Evolutionary conservation across 495 filamentous ascomycete species (phyloP).

Genomic region (Barbatosphaeria neglecta): DNA sequence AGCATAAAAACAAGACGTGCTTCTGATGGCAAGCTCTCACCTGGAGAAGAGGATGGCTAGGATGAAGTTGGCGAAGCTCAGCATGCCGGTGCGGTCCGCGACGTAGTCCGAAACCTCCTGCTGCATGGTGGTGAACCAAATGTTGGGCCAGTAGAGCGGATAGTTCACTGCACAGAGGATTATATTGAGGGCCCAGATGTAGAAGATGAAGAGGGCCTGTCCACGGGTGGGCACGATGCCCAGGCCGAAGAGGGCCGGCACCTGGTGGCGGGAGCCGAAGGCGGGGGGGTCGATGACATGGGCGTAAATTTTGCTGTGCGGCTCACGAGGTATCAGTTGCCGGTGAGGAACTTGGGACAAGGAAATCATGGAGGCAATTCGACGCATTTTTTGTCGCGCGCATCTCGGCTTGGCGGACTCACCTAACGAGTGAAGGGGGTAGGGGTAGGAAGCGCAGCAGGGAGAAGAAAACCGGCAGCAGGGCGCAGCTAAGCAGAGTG

Average conservation of each 20-base stretch:
- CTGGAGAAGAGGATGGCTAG: conserved; percentile 37
- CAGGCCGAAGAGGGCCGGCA: conserved; percentile 9
- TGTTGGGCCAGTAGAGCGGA: conserved; percentile 7
- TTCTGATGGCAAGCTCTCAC: too few species aligned
- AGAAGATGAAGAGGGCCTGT: conserved; percentile 21
- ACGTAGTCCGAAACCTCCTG: conserved; percentile 15
- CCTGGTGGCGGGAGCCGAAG: conserved; percentile 18
- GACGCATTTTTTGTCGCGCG: too few species aligned
- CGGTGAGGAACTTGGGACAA: background rate
- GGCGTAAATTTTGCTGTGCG: conserved; percentile 8
- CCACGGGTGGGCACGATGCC: conserved; percentile 22
- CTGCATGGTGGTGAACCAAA: conserved; percentile 2
- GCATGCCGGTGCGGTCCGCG: conserved; percentile 34
- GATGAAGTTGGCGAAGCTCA: conserved; percentile 38
- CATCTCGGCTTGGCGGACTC: too few species aligned
- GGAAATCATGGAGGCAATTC: background rate
- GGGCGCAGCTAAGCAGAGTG: too few species aligned
- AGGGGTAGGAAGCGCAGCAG: too few species aligned
- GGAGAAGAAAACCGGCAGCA: too few species aligned
- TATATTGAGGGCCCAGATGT: conserved; percentile 22
- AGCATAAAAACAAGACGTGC: too few species aligned
- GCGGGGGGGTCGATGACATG: conserved; percentile 18
- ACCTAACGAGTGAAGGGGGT: too few species aligned
- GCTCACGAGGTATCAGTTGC: background rate
- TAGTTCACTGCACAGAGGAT: conserved; percentile 17